These are phyloP conservation scores for Pseudocercospora fuligena DNA, from an alignment of 2,329 filamentous ascomycete genomes.

Conservation along the genomic window DNA sequence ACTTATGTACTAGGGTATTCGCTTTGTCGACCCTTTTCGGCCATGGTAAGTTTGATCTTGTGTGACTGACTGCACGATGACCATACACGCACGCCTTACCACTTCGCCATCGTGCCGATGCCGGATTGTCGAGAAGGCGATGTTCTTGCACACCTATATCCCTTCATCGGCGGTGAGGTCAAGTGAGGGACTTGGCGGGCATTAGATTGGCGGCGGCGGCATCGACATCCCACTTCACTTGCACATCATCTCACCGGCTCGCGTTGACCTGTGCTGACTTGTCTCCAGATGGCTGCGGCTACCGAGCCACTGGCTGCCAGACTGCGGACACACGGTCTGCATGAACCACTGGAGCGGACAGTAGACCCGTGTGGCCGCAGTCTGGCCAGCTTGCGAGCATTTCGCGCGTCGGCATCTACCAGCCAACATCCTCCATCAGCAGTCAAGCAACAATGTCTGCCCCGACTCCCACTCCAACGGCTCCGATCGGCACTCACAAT, in stretches of 20 bases:
- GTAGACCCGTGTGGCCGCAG: too few relatives aligned
- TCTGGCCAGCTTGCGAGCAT: too few relatives aligned
- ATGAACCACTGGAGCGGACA: not conserved
- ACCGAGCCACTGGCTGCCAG: not conserved
- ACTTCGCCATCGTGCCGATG: not conserved
- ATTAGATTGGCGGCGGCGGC: not conserved
- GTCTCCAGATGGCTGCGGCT: not conserved
- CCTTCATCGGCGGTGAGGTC: not conserved
- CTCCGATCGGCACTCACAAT: not conserved
- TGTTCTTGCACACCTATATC: not conserved
- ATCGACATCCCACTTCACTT: not conserved
- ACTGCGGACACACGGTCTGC: not conserved
- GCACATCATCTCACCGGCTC: not conserved
- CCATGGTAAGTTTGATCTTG: not conserved
- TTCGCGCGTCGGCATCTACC: too few relatives aligned
- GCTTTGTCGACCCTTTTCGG: not conserved
- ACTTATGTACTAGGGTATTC: not conserved
- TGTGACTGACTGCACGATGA: not conserved
- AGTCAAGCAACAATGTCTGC: too few relatives aligned
- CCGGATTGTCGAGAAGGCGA: not conserved
- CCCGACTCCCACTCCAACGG: too few relatives aligned
- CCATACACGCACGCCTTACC: not conserved
- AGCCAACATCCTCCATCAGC: too few relatives aligned
- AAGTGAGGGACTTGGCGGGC: not conserved
- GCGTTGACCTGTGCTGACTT: not conserved